These are phyloP conservation scores for Candida pseudofarinosa DNA, from an alignment of 805 yeast species.

Conservation along the genomic window DNA sequence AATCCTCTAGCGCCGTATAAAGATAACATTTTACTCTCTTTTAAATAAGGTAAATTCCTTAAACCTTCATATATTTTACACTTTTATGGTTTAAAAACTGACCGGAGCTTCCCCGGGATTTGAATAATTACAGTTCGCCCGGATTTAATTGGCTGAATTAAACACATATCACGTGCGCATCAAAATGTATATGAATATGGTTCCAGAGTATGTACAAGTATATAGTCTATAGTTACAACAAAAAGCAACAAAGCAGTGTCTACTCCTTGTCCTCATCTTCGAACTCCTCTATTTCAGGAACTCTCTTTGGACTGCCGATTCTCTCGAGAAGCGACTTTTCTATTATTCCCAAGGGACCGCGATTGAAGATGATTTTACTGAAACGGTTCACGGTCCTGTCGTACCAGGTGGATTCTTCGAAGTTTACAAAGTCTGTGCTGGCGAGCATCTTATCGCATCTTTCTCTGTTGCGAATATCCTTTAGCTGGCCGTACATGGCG, in stretches of 20 bases:
- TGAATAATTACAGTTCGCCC: constrained; percentile 8
- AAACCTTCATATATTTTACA: neutral
- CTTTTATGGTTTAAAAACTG: neutral
- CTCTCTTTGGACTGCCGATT: constrained; percentile 29
- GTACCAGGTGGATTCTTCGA: constrained; percentile 27
- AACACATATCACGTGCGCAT: neutral
- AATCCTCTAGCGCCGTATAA: constrained; percentile 28
- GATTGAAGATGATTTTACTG: constrained; percentile 35
- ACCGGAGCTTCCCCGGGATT: constrained; percentile 9
- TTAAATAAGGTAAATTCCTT: neutral
- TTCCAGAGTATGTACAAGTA: neutral
- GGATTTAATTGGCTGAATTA: constrained; percentile 11
- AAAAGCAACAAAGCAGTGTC: no score
- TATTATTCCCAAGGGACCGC: constrained; percentile 40
- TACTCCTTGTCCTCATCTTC: constrained; percentile 39
- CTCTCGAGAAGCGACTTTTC: constrained; percentile 38
- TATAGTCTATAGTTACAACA: no score
- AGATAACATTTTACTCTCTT: constrained; percentile 17
- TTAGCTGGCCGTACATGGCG: constrained; percentile 26
- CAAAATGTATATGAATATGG: neutral
- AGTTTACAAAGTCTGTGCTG: constrained; percentile 24
- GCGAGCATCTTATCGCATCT: constrained; percentile 25
- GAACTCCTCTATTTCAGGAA: constrained; percentile 37
- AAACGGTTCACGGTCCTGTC: constrained; percentile 28
- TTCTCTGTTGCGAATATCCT: constrained; percentile 19